A percentile compares a stretch with the other conserved stretches of the same genome.
phyloP scores from a whole-genome alignment of 116 monocot species.

The Cymodocea nodosa region DNA sequence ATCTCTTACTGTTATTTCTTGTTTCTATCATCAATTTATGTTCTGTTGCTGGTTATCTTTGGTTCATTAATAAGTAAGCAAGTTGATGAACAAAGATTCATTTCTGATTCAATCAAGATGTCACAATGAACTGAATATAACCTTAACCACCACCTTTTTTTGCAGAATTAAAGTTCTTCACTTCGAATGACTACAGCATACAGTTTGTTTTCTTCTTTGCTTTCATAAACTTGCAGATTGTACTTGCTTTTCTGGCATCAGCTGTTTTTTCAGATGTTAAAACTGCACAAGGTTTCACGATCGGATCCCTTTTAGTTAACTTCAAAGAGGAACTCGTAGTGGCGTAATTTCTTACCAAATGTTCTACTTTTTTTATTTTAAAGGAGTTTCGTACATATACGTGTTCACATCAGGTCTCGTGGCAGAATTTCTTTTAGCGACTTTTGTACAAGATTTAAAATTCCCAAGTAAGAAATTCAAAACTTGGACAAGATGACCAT shows the following conservation, averaged over 20 bases:
- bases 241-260: constrained; percentile 54
- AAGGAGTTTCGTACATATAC: constrained; percentile 61
- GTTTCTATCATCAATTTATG: constrained; percentile 41
- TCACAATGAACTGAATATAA: too few relatives aligned
- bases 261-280: constrained; percentile 44
- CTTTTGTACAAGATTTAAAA: constrained; percentile 47
- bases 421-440: constrained; percentile 34
- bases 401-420: constrained; percentile 70
- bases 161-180: constrained; percentile 75
- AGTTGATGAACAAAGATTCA: background rate
- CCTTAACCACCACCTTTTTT: too few relatives aligned
- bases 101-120: constrained; percentile 1
- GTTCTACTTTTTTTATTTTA: constrained; percentile 3
- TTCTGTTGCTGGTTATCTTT: constrained; percentile 60
- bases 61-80: constrained; percentile 67
- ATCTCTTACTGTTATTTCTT: constrained; percentile 80
- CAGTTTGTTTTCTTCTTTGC: constrained; percentile 69
- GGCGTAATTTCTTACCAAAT: too few relatives aligned
- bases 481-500: too few relatives aligned
- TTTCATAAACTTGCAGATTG: constrained; percentile 75
- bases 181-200: constrained; percentile 61
- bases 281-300: constrained; percentile 55
- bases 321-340: too few relatives aligned
- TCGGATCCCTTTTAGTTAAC: background rate
- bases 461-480: constrained; percentile 82